A percentile compares a stretch with the other conserved stretches of the same genome.
These are phyloP conservation scores for Alnus rubra DNA, from an alignment of 306 rosid genomes.

Conservation along the genomic window DNA sequence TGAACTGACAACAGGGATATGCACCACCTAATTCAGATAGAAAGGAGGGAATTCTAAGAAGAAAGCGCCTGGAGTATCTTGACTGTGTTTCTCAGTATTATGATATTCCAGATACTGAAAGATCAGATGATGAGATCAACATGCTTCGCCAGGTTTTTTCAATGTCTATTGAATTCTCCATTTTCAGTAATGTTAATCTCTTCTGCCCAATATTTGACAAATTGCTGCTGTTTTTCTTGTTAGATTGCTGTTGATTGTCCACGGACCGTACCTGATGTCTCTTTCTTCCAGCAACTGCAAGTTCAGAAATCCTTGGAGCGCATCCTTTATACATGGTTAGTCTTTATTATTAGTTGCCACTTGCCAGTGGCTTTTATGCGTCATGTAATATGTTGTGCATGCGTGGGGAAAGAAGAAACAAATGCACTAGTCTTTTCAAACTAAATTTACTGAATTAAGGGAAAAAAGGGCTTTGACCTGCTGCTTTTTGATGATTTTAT, in stretches of 20 bases:
- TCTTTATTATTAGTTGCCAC: conserved; percentile 17
- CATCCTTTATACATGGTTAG: conserved; percentile 85
- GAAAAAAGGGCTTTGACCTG: conserved; percentile 4
- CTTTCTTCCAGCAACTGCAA: conserved; percentile 81
- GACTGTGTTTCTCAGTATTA: conserved; percentile 85
- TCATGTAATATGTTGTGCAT: conserved; percentile 1
- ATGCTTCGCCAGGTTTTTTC: conserved; percentile 93
- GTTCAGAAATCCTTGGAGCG: conserved; percentile 96
- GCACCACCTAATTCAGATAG: conserved; percentile 99
- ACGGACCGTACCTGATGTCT: conserved; percentile 91
- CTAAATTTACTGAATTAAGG: background rate
- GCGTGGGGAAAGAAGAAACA: background rate
- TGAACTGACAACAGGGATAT: conserved; percentile 95
- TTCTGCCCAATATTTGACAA: conserved; percentile 28
- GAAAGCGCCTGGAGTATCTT: conserved; percentile 95
- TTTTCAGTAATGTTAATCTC: conserved; percentile 15
- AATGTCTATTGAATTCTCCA: conserved; percentile 10
- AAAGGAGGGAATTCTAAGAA: conserved; percentile 89
- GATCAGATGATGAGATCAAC: conserved; percentile 93
- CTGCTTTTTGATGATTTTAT: conserved; percentile 1
- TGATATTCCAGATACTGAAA: conserved; percentile 84
- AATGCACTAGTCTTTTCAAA: background rate
- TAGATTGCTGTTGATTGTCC: conserved; percentile 96
- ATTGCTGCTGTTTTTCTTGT: conserved; percentile 11
- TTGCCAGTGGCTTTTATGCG: conserved; percentile 7